Percentiles rank a stretch among this genome's conserved stretches.
phyloP scores from a whole-genome alignment of 2,329 filamentous ascomycete genomes.

The Fusarium dimerum region DNA sequence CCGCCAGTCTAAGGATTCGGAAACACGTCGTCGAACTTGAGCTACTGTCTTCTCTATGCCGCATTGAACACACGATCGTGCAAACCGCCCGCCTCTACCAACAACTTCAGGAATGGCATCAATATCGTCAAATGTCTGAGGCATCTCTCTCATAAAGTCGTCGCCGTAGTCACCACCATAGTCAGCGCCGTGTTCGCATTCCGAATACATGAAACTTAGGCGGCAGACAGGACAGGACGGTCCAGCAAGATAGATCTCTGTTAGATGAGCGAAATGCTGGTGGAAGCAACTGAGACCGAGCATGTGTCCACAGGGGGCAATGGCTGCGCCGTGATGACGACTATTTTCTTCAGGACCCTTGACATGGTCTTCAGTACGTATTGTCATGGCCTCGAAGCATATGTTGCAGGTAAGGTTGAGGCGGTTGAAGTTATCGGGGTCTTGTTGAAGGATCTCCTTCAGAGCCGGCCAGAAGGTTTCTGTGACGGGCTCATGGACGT shows the following conservation, averaged over 20 bases:
- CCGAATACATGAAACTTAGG: neutral
- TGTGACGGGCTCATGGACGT: neutral
- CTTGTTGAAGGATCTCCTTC: neutral
- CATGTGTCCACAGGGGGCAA: neutral
- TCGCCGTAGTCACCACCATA: no score
- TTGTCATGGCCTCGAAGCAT: neutral
- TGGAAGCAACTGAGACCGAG: neutral
- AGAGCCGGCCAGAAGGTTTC: neutral
- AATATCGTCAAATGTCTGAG: no score
- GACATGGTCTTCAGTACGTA: neutral
- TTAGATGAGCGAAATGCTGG: neutral
- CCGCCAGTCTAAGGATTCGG: no score
- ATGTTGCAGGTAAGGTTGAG: neutral
- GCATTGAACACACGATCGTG: no score
- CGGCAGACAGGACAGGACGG: neutral
- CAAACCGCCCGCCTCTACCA: no score
- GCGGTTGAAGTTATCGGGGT: neutral
- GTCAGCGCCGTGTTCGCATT: neutral
- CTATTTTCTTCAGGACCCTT: neutral
- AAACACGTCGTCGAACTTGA: no score
- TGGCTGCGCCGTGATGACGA: neutral
- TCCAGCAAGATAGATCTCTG: neutral
- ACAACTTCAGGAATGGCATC: no score
- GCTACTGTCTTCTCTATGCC: no score
- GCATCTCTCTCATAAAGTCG: no score